phyloP scores from a whole-genome alignment of 139 green algal genomes.

The Eudorina sp. region DNA sequence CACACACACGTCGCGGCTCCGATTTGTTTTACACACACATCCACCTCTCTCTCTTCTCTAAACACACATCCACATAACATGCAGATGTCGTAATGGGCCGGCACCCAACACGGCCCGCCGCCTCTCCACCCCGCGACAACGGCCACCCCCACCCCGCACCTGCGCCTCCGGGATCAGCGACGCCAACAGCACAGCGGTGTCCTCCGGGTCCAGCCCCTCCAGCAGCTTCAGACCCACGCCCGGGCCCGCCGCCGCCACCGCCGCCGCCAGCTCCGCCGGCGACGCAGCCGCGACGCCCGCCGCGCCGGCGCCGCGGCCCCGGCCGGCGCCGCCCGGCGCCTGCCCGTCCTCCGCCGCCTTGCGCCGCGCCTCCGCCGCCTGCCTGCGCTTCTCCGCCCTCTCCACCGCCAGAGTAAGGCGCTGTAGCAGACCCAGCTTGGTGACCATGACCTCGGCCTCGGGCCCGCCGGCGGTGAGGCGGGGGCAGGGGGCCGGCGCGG shows the following conservation, averaged over 20 bases:
- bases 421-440: slow-evolving; percentile 35
- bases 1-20: no score
- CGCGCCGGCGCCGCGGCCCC: background rate
- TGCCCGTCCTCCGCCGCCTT: background rate
- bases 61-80: no score
- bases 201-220: slow-evolving; percentile 32
- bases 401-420: slow-evolving; percentile 34
- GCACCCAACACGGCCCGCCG: no score
- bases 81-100: no score
- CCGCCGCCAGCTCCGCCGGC: slow-evolving; percentile 38
- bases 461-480: slow-evolving; percentile 13
- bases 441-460: slow-evolving; percentile 27
- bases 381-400: slow-evolving; percentile 27
- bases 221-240: slow-evolving; percentile 9
- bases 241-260: slow-evolving; percentile 37
- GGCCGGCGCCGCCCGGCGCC: background rate
- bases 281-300: background rate
- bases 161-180: slow-evolving; percentile 31
- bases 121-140: no score
- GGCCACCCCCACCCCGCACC: no score
- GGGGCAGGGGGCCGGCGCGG: background rate
- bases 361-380: background rate
- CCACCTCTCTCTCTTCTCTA: no score
- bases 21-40: no score
- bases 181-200: background rate